phyloP scores from a whole-genome alignment of 352 stramenopile species.

The Pythium vanterpoolii region DNA sequence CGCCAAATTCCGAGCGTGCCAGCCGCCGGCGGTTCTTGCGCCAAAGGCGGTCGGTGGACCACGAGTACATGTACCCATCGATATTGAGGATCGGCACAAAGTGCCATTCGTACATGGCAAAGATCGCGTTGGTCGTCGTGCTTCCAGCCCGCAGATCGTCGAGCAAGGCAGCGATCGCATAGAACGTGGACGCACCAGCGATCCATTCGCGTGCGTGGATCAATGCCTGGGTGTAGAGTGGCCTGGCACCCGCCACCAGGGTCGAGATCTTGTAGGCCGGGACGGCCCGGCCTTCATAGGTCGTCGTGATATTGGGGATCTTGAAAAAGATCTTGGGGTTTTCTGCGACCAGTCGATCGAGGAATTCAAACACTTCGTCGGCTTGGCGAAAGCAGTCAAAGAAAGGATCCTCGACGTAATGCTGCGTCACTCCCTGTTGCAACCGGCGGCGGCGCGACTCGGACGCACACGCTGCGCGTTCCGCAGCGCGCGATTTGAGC shows the following conservation, averaged over 20 bases:
- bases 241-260: no score
- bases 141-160: conserved; percentile 19
- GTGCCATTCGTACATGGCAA: conserved; percentile 32
- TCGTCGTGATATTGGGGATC: conserved; percentile 23
- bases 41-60: conserved; percentile 22
- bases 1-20: conserved; percentile 2
- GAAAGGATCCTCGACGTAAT: conserved; percentile 29
- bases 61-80: conserved; percentile 23
- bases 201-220: conserved; percentile 34
- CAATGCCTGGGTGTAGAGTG: conserved; percentile 25
- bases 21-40: conserved; percentile 29
- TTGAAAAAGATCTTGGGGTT: conserved; percentile 29
- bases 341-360: conserved; percentile 20
- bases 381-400: conserved; percentile 33
- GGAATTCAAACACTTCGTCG: conserved; percentile 26
- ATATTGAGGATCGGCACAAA: conserved; percentile 36
- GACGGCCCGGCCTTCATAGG: conserved; percentile 20
- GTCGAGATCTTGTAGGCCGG: conserved; percentile 29
- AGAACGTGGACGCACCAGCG: conserved; percentile 19
- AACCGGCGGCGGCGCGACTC: conserved; percentile 4
- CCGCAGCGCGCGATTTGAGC: background rate
- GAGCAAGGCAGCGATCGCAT: conserved; percentile 21
- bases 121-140: conserved; percentile 5
- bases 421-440: no score
- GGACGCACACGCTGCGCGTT: conserved; percentile 1